Conservation (phyloP, 257 asterid genomes). For the Anisodus acutangulus region DNA sequence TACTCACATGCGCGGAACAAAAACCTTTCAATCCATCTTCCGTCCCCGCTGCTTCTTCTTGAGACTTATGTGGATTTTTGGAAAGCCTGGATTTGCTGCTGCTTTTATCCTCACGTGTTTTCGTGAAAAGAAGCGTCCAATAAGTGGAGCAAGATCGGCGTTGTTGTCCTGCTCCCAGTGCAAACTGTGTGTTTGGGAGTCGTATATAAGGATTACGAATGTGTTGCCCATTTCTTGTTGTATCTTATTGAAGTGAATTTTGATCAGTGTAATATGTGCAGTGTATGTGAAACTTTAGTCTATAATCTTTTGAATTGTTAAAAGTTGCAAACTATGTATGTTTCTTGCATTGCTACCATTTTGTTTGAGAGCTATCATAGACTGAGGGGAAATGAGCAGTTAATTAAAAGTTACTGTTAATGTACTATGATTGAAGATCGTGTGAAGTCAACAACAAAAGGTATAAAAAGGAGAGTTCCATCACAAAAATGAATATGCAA, state of each 20-base stretch:
- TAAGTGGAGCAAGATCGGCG: constrained; percentile 9
- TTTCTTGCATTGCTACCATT: too few species aligned
- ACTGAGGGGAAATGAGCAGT: too few species aligned
- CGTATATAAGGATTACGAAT: neutral
- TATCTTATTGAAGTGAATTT: constrained; percentile 5
- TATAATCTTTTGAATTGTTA: neutral
- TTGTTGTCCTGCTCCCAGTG: neutral
- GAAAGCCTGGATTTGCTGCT: constrained; percentile 18
- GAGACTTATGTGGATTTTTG: constrained; percentile 28
- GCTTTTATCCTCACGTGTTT: neutral
- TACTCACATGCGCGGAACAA: constrained; percentile 76
- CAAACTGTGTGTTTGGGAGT: constrained; percentile 11
- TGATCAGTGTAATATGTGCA: neutral
- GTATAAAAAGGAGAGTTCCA: too few species aligned
- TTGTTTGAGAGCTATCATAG: too few species aligned
- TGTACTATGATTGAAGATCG: too few species aligned
- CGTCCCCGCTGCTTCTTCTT: constrained; percentile 50
- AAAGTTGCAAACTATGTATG: neutral
- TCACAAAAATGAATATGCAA: neutral
- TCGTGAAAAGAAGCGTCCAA: neutral
- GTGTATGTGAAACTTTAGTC: neutral
- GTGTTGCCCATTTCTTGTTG: neutral
- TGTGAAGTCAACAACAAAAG: too few species aligned
- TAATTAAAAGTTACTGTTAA: too few species aligned
- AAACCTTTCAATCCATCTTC: constrained; percentile 57